Evolutionary conservation across 2,329 filamentous ascomycete genomes (phyloP).

Genomic region (Calonectria hawksworthii): DNA sequence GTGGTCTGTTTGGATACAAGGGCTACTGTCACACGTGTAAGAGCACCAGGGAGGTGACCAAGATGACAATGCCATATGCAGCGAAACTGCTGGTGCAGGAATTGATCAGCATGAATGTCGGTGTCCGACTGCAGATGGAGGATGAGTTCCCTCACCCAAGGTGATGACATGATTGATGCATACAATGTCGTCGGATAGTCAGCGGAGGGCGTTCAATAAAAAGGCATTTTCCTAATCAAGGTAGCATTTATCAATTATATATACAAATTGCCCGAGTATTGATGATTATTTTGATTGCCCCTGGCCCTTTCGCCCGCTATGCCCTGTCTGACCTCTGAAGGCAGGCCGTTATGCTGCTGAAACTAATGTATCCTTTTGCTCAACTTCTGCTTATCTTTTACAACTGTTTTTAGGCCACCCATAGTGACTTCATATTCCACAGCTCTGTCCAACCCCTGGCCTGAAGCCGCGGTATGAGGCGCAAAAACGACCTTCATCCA

Average conservation of each 20-base stretch:
- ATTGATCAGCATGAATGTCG: constrained; percentile 98
- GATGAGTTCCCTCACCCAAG: constrained; percentile 88
- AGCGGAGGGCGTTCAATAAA: constrained; percentile 1
- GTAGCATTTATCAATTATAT: constrained; percentile 9
- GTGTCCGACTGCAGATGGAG: constrained; percentile 88
- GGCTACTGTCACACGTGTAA: constrained; percentile 96
- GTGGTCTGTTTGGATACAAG: constrained; percentile 94
- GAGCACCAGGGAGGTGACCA: constrained; percentile 85
- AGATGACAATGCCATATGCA: constrained; percentile 98
- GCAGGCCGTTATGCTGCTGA: not conserved
- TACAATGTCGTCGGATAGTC: not conserved
- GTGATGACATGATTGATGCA: constrained; percentile 38
- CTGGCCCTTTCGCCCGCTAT: not conserved
- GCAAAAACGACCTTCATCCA: constrained; percentile 94
- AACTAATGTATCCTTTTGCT: not conserved
- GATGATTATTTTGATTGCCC: not conserved
- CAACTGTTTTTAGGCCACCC: constrained; percentile 67
- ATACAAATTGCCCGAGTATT: not conserved
- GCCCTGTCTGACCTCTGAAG: no score
- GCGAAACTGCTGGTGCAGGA: constrained; percentile 97
- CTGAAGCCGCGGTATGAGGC: constrained; percentile 74
- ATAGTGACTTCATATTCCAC: constrained; percentile 83
- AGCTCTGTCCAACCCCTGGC: constrained; percentile 63
- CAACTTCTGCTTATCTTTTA: constrained; percentile 14
- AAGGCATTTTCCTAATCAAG: not conserved